A percentile compares a stretch with the other conserved stretches of the same genome.
These are phyloP conservation scores for Clavispora carvajalis DNA, from an alignment of 805 yeast genomes.

Conservation along the genomic window DNA sequence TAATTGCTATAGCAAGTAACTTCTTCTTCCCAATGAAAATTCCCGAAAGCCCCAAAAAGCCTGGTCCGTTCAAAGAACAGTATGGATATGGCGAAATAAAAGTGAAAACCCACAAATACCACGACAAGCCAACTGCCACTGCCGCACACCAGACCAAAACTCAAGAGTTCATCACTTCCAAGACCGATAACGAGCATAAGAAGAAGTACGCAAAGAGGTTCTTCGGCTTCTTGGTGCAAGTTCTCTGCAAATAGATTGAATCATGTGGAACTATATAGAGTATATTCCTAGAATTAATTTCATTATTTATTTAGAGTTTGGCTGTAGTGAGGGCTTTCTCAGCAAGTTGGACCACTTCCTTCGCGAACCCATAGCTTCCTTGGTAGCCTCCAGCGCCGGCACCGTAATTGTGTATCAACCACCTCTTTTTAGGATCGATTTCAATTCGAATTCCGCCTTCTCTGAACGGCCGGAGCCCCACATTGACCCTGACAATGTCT, in stretches of 20 bases:
- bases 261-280: neutral
- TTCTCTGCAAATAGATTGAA: slow-evolving; percentile 14
- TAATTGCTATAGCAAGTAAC: neutral
- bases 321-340: neutral
- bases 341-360: slow-evolving; percentile 34
- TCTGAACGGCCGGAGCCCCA: slow-evolving; percentile 37
- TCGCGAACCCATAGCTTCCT: slow-evolving; percentile 60
- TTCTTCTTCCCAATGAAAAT: slow-evolving; percentile 10
- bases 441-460: slow-evolving; percentile 34
- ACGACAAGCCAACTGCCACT: slow-evolving; percentile 31
- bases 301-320: neutral
- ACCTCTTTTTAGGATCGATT: slow-evolving; percentile 18
- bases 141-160: slow-evolving; percentile 22
- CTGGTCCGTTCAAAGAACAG: slow-evolving; percentile 24
- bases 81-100: slow-evolving; percentile 28
- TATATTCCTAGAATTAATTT: too few species aligned
- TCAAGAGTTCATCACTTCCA: slow-evolving; percentile 20
- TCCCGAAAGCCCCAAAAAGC: slow-evolving; percentile 27
- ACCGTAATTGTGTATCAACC: slow-evolving; percentile 62
- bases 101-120: slow-evolving; percentile 26
- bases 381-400: slow-evolving; percentile 44
- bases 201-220: slow-evolving; percentile 27
- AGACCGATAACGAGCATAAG: slow-evolving; percentile 28
- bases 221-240: slow-evolving; percentile 18
- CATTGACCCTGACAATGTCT: slow-evolving; percentile 28